A percentile compares a stretch with the other conserved stretches of the same genome.
phyloP scores from a whole-genome alignment of 495 filamentous ascomycete species.

The Evernia prunastri region DNA sequence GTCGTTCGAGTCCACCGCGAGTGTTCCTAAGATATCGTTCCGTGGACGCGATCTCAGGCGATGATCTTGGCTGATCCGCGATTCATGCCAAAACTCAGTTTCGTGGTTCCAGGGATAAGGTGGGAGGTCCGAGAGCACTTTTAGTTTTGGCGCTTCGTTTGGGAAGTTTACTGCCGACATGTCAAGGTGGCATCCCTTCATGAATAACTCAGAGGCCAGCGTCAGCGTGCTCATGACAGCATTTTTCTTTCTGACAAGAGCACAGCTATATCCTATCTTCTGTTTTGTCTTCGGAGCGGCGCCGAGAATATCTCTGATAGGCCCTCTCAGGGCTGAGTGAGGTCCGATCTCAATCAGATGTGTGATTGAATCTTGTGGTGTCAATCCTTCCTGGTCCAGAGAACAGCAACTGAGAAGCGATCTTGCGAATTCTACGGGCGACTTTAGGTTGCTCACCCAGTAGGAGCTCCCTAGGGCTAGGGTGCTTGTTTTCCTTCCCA shows the following conservation, averaged over 20 bases:
- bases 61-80: slow-evolving; percentile 36
- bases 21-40: slow-evolving; percentile 34
- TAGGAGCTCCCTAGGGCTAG: too few relatives aligned
- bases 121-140: slow-evolving; percentile 37
- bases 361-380: too few relatives aligned
- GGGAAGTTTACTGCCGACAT: slow-evolving; percentile 29
- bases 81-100: slow-evolving; percentile 37
- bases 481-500: too few relatives aligned
- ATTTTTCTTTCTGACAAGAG: slow-evolving; percentile 15
- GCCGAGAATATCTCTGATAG: too few relatives aligned
- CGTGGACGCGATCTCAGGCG: slow-evolving; percentile 31
- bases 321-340: too few relatives aligned
- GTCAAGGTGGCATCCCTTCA: slow-evolving; percentile 22
- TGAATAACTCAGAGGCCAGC: slow-evolving; percentile 30
- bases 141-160: background rate
- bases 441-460: too few relatives aligned
- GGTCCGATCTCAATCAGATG: too few relatives aligned
- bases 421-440: too few relatives aligned
- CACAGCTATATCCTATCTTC: too few relatives aligned
- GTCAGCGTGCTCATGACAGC: slow-evolving; percentile 26
- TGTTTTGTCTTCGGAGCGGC: too few relatives aligned
- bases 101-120: slow-evolving; percentile 43
- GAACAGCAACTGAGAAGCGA: too few relatives aligned
- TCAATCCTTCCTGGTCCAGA: too few relatives aligned
- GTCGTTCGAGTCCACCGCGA: slow-evolving; percentile 29